These are phyloP conservation scores for Solanum pennellii DNA, from an alignment of 257 asterid genomes.

Conservation along the genomic window DNA sequence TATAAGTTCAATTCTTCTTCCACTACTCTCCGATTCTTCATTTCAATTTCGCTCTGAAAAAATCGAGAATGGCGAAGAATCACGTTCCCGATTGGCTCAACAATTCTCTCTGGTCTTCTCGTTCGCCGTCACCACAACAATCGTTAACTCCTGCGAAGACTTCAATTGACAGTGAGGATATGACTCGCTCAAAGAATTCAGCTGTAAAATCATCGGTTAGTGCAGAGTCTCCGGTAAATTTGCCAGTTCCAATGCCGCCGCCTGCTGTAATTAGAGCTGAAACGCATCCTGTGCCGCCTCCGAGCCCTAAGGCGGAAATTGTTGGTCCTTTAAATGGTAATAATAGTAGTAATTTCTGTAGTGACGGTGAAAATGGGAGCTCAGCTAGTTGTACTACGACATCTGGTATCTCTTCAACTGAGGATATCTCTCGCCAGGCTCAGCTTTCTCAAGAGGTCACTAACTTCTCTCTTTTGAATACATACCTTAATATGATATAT, in stretches of 20 bases:
- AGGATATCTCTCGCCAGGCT: slow-evolving; percentile 52
- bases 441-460: slow-evolving; percentile 64
- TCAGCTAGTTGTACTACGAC: slow-evolving; percentile 16
- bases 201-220: background rate
- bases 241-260: slow-evolving; percentile 5
- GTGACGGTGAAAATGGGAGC: slow-evolving; percentile 39
- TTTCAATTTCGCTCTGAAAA: background rate
- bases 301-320: slow-evolving; percentile 22
- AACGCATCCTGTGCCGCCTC: slow-evolving; percentile 10
- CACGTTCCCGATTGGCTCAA: slow-evolving; percentile 74
- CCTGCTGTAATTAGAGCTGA: slow-evolving; percentile 16
- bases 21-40: background rate
- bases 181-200: background rate
- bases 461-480: background rate
- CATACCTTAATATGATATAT: background rate
- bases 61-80: background rate
- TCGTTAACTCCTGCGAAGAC: background rate
- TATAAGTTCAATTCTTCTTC: background rate
- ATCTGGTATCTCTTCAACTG: slow-evolving; percentile 13
- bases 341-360: slow-evolving; percentile 7
- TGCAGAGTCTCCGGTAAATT: background rate
- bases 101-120: slow-evolving; percentile 65
- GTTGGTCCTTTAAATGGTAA: slow-evolving; percentile 32
- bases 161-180: background rate
- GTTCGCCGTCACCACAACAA: background rate